Evolutionary conservation across 1,139 yeast species (phyloP).

Genomic region (Zygoascus sp.): DNA sequence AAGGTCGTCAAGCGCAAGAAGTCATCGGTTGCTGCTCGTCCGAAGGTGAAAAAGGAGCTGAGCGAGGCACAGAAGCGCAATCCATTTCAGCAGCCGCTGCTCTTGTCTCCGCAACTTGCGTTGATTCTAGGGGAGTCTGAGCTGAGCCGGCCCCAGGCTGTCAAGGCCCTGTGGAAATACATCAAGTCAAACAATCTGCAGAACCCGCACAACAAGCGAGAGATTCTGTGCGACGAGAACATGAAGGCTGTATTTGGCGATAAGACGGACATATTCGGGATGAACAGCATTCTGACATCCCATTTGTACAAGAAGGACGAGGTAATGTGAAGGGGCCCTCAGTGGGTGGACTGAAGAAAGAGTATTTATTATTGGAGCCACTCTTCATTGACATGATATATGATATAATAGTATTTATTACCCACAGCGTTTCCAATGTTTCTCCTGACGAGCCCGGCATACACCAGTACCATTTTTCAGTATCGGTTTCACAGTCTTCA

Average conservation of each 20-base stretch:
- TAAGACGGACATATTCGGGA: constrained; percentile 46
- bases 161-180: constrained; percentile 68
- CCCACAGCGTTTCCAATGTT: too few species aligned
- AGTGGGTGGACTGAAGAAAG: too few species aligned
- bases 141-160: constrained; percentile 67
- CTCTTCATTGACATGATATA: neutral
- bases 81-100: constrained; percentile 32
- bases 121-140: constrained; percentile 43
- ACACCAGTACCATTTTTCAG: too few species aligned
- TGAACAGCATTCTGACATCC: constrained; percentile 57
- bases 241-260: constrained; percentile 53
- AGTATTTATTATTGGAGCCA: neutral
- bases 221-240: constrained; percentile 63
- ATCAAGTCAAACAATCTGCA: constrained; percentile 63
- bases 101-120: constrained; percentile 49
- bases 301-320: constrained; percentile 41
- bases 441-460: too few species aligned
- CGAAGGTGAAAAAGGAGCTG: constrained; percentile 12
- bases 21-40: constrained; percentile 7
- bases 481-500: too few species aligned
- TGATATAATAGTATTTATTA: neutral
- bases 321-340: constrained; percentile 6
- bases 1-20: constrained; percentile 12
- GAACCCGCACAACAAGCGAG: constrained; percentile 62
- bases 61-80: constrained; percentile 17